phyloP scores from a whole-genome alignment of 768 basidiomycete species.

The Russula ochroleuca region DNA sequence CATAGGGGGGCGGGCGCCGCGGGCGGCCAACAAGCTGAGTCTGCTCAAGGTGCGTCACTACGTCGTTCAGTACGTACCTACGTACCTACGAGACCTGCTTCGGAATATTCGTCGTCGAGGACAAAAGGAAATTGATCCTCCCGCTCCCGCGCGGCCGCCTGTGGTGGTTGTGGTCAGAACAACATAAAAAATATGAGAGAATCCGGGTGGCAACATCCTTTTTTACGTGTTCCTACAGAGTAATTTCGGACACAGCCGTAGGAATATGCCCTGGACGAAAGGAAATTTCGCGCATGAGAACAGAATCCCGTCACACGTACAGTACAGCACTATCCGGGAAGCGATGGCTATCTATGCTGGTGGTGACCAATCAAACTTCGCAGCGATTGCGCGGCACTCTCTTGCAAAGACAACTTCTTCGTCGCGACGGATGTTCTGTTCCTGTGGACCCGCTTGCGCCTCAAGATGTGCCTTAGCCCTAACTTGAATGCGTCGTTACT shows the following conservation, averaged over 20 bases:
- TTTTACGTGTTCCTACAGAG: neutral
- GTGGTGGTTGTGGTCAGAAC: neutral
- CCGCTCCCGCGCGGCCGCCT: neutral
- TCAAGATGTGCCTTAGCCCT: neutral
- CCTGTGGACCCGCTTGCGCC: conserved; percentile 9
- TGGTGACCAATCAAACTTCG: neutral
- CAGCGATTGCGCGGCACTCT: neutral
- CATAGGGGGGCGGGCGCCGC: neutral
- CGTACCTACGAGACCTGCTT: neutral
- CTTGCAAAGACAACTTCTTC: neutral
- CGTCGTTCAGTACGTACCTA: neutral
- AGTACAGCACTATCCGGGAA: neutral
- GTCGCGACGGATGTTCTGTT: neutral
- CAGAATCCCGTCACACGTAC: neutral
- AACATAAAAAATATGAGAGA: neutral
- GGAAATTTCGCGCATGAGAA: neutral
- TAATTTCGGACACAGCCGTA: neutral
- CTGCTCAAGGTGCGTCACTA: neutral
- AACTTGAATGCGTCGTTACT: conserved; percentile 1
- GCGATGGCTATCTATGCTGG: neutral
- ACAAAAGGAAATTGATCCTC: neutral
- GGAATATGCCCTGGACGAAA: neutral
- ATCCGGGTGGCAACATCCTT: neutral
- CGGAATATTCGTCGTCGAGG: neutral
- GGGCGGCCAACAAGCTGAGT: neutral